Base-by-base conservation (phyloP, 106 monocot species). In the Gastrodia elata region DNA sequence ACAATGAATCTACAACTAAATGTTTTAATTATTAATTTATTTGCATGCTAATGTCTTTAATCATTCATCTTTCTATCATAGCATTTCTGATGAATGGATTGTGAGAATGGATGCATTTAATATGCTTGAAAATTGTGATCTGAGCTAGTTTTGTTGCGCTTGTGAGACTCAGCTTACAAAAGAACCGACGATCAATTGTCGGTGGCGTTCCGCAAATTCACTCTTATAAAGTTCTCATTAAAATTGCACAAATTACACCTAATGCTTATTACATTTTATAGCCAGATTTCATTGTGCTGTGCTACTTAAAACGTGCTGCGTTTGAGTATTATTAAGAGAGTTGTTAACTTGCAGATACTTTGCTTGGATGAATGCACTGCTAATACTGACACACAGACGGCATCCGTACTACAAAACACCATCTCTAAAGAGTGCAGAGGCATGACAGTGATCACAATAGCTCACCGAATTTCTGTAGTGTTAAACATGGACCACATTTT, bases 341-440 rank as follows among this genome's bases (percentile, higher is more conserved):
- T 36, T 16, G 5, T 38, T 67, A 74, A n/a, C 5, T 13, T 79
- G 72, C 87, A 98, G 97, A 77, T 98, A 77, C 88, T 98, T 46
- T 98, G 90, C 71, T 80, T 98, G 81, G 97, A 98, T 75, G 97
- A 98, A 46, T 98, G 93, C 79, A 91, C 93, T 7, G 97, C 97
- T 20, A 98, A 87, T 82, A 65, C 91, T 73, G 93, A 98, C 36
- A 77, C 77, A 38, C 74, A 79, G 40, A 98, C 97, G 71, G 86
- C 97, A 57, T 46, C 78, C 30, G 28, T 85, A 10, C 79, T 98
- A 57, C 90, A 88, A 68, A 80, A 84, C 70, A 85, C 93, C 13
- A 93, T 98, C 75, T 91, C 84, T 9, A 78, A 76, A 34, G 93
- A 88, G 74, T 93, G 93, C 64, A 79, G 79, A 65, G 93, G 81